A percentile compares a stretch with the other conserved stretches of the same genome.
These are phyloP conservation scores for Colletotrichum tropicale DNA, from an alignment of 2,329 filamentous ascomycete genomes.

Conservation along the genomic window DNA sequence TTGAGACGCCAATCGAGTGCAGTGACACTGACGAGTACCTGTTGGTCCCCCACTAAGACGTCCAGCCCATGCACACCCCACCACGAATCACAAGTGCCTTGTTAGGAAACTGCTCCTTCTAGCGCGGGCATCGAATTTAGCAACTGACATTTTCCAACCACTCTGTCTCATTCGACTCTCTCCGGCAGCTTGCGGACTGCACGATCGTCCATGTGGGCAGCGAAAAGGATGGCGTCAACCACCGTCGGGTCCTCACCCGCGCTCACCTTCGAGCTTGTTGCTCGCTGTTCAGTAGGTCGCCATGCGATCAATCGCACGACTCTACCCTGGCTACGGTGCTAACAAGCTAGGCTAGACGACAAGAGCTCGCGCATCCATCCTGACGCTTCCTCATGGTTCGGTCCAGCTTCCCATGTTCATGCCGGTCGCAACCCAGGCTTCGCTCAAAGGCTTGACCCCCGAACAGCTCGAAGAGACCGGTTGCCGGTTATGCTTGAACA, in stretches of 20 bases:
- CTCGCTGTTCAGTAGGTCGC: conserved; percentile 76
- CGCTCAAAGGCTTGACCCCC: conserved; percentile 91
- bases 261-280: conserved; percentile 78
- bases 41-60: not conserved
- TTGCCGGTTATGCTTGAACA: conserved; percentile 92
- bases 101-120: not conserved
- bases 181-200: not conserved
- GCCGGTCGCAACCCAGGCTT: conserved; percentile 97
- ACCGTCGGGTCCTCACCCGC: conserved; percentile 65
- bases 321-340: not conserved
- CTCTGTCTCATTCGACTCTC: not conserved
- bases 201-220: conserved; percentile 18
- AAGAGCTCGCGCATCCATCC: conserved; percentile 85
- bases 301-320: not conserved
- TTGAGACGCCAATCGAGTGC: not conserved
- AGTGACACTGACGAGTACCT: not conserved
- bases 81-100: not conserved
- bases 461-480: conserved; percentile 89
- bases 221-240: conserved; percentile 50
- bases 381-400: conserved; percentile 89
- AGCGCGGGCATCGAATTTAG: conserved; percentile 5
- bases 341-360: conserved; percentile 69
- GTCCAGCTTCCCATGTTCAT: conserved; percentile 95
- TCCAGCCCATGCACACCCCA: not conserved
- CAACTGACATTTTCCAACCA: not conserved